phyloP scores from a whole-genome alignment of 441 rosid genomes.

The Codiaeum variegatum region DNA sequence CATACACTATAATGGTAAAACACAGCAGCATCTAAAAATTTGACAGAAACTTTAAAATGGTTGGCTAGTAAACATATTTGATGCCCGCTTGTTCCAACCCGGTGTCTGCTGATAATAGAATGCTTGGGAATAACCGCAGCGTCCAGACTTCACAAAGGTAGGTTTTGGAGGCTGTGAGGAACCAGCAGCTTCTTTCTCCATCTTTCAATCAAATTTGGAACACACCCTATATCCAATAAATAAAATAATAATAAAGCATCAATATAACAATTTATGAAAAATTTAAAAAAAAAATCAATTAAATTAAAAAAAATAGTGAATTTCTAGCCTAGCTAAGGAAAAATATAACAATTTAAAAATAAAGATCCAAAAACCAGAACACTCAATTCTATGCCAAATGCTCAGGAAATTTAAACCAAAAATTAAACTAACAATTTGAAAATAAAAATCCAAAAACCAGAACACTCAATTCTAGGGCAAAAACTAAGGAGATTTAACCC shows the following conservation, averaged over 20 bases:
- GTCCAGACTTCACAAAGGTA: slow-evolving; percentile 29
- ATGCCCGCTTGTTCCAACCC: slow-evolving; percentile 51
- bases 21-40: slow-evolving; percentile 49
- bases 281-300: background rate
- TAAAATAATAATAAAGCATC: background rate
- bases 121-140: slow-evolving; percentile 33
- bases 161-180: slow-evolving; percentile 33
- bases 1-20: slow-evolving; percentile 85
- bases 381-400: background rate
- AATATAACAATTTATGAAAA: background rate
- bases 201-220: slow-evolving; percentile 23
- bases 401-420: too few species aligned
- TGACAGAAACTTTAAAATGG: slow-evolving; percentile 63
- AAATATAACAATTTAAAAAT: background rate
- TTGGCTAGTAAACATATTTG: slow-evolving; percentile 53
- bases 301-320: too few species aligned
- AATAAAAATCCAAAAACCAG: background rate
- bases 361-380: background rate
- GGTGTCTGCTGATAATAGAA: slow-evolving; percentile 46
- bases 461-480: background rate
- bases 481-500: too few species aligned
- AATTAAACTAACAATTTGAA: background rate
- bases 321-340: too few species aligned
- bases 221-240: background rate
- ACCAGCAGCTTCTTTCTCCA: slow-evolving; percentile 45